Evolutionary conservation across 495 filamentous ascomycete species (phyloP), one percentile per base, ranked within the genome.

Genomic region (Lophiotrema nucula): DNA sequence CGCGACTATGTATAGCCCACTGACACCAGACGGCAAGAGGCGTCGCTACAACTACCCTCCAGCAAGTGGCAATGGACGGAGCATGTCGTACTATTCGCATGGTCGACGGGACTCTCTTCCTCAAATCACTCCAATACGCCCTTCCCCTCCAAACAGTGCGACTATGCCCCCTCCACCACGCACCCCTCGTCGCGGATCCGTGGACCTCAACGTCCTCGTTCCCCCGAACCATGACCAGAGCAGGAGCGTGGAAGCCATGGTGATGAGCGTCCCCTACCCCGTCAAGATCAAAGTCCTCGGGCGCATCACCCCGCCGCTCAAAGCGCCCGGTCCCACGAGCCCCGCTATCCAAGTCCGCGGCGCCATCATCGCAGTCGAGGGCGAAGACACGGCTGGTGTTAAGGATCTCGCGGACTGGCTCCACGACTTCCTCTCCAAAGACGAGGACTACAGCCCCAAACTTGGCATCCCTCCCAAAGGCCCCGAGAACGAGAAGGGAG

Each of bases 311-410:
- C 85, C 86, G n/a, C 79, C 86, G 0, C 74, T 91, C 2, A 71
- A 73, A n/a, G 71, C 58, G 23, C 76, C 65, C 12, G 72, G 73
- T 64, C 70, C 70, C 15, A 72, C 71, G 28, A 73, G 70, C n/a
- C 76, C 71, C 6, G 61, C 72, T 8, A 70, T 67, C 28, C 72
- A 72, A 50, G 70, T 77, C 22, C 80, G 92, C 37, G 91, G 95
- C 0, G 80, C 88, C 1, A 79, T 97, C 23, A 84, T 97, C 43
- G 85, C 89, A 0, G 70, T 98, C 21, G 93, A 98, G 67, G 90
- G 91, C 13, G 73, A 86, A 21, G 79, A 88, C 47, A 64, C 70
- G 2, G 60, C 69, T 1, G 64, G 85, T 12, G 73, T 88, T 11
- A 74, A 76, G 39, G 68, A 74, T 4, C 77, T 90, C 5, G 76